Percentiles rank a stretch among this genome's conserved stretches.
Evolutionary conservation across 345 rosid species (phyloP).

Genomic region (Eucalyptus polyanthemos): DNA sequence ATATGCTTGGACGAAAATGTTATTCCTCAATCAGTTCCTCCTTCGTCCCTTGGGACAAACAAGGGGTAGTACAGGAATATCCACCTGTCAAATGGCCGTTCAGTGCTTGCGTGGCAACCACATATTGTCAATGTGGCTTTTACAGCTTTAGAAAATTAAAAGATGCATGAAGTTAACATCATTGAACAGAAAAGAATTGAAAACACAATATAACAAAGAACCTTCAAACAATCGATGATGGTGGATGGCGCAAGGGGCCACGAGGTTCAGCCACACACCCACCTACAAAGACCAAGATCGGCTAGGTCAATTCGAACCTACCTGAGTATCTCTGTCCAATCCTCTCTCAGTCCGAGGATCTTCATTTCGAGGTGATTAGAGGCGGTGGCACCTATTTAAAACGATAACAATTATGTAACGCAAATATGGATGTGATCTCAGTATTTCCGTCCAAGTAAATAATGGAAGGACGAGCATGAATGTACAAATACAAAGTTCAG

Average conservation of each 20-base stretch:
- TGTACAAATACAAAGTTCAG: neutral
- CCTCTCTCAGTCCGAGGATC: neutral
- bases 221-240: too few relatives aligned
- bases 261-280: neutral
- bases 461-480: neutral
- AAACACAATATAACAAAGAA: too few relatives aligned
- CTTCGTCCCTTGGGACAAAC: fast-evolving
- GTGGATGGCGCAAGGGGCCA: neutral
- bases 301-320: neutral
- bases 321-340: neutral
- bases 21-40: neutral
- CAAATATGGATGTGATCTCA: neutral
- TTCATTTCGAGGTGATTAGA: neutral
- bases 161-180: too few relatives aligned
- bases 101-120: neutral
- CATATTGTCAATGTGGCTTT: too few relatives aligned
- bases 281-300: fast-evolving
- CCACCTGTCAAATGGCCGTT: neutral
- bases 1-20: neutral
- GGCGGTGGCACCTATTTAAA: neutral
- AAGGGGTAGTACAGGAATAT: too few relatives aligned
- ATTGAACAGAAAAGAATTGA: too few relatives aligned
- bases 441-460: neutral
- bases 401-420: neutral
- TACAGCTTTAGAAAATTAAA: too few relatives aligned